These are phyloP conservation scores for Kodamaea ohmeri DNA, from an alignment of 1,139 yeast genomes.

Conservation along the genomic window DNA sequence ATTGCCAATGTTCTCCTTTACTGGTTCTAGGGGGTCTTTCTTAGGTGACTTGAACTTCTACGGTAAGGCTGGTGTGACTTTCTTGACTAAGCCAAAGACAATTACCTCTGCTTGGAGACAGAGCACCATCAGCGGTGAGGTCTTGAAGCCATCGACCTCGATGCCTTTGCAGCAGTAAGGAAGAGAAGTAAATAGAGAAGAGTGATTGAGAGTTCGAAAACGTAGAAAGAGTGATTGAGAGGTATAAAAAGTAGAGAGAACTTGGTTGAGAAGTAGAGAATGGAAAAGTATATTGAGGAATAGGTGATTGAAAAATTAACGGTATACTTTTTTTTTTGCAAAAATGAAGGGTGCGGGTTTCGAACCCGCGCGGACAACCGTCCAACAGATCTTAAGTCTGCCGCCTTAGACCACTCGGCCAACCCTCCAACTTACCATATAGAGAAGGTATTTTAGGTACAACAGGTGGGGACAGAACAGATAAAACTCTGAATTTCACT, in stretches of 20 bases:
- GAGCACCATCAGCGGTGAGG: constrained; percentile 48
- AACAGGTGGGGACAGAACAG: not conserved
- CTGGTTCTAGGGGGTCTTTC: constrained; percentile 76
- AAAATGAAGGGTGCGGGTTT: constrained; percentile 78
- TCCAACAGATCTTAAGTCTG: constrained; percentile 55
- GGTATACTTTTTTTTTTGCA: constrained; percentile 14
- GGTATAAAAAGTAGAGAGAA: not conserved
- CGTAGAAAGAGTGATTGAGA: not conserved
- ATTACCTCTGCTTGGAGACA: constrained; percentile 70
- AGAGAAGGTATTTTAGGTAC: not conserved
- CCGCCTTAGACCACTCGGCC: constrained; percentile 60
- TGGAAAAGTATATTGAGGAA: not conserved
- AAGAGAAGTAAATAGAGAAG: not conserved
- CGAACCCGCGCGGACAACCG: constrained; percentile 79
- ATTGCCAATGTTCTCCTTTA: constrained; percentile 77
- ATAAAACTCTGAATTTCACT: too few species aligned
- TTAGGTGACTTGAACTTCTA: constrained; percentile 78
- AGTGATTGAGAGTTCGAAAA: not conserved
- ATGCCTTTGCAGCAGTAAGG: constrained; percentile 60
- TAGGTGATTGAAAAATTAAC: too few species aligned
- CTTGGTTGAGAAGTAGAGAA: not conserved
- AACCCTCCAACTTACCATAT: constrained; percentile 35
- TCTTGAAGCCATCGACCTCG: constrained; percentile 52
- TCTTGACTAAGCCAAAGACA: constrained; percentile 75
- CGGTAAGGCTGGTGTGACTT: constrained; percentile 71